Evolutionary conservation across 2,329 filamentous ascomycete species (phyloP).

Genomic region (Venturia oleaginea): DNA sequence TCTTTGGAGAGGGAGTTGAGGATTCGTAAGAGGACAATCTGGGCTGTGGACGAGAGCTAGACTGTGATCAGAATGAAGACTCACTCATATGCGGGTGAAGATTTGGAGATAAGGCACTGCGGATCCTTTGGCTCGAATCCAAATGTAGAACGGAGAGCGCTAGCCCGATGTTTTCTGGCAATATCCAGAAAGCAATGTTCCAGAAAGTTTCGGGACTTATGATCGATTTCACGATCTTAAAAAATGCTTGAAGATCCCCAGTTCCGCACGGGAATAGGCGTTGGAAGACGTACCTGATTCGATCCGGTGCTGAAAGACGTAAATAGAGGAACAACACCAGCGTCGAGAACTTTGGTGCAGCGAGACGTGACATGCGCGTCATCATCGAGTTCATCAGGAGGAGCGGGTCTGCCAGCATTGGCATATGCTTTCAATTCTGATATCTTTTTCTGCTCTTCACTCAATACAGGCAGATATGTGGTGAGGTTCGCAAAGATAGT

Average conservation of each 20-base stretch:
- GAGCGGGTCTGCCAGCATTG: constrained; percentile 60
- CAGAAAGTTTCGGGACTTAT: too few species aligned
- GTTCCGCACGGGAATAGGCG: neutral
- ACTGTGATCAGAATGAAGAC: neutral
- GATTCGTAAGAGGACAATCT: constrained; percentile 59
- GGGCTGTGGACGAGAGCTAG: constrained; percentile 59
- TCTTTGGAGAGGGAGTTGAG: constrained; percentile 68
- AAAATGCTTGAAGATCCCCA: neutral
- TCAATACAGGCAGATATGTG: constrained; percentile 63
- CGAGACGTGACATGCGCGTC: constrained; percentile 66
- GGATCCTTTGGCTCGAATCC: neutral
- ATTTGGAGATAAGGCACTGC: neutral
- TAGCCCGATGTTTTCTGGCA: too few species aligned
- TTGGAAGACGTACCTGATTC: constrained; percentile 1
- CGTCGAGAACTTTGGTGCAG: constrained; percentile 70
- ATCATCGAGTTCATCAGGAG: constrained; percentile 61
- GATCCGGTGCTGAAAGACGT: constrained; percentile 57
- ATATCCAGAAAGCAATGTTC: too few species aligned
- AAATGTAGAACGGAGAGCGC: neutral
- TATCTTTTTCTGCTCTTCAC: constrained; percentile 89
- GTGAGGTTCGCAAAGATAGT: constrained; percentile 73
- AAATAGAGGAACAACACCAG: constrained; percentile 66
- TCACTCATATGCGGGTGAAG: neutral
- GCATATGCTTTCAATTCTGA: constrained; percentile 90
- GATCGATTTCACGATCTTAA: too few species aligned